A percentile compares a stretch with the other conserved stretches of the same genome.
phyloP scores from a whole-genome alignment of 441 rosid genomes.

The Populus hybrid region DNA sequence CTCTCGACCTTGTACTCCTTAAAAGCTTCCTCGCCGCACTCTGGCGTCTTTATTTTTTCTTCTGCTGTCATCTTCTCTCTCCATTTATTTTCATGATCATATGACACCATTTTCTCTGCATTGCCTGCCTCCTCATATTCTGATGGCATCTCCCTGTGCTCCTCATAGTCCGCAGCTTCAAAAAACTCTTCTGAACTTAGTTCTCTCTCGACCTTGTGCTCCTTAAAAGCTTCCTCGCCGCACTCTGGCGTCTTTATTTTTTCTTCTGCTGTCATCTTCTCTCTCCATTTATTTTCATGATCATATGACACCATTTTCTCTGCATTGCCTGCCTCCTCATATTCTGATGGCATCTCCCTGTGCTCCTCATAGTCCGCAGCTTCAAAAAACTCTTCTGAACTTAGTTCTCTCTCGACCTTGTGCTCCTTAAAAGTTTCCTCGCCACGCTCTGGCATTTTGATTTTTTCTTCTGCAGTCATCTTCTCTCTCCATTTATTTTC shows the following conservation, averaged over 20 bases:
- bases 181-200: conserved; percentile 10
- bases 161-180: not conserved
- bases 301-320: conserved; percentile 18
- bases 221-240: conserved; percentile 4
- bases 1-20: no score
- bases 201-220: conserved; percentile 4
- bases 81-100: conserved; percentile 22
- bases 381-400: conserved; percentile 7
- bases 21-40: conserved; percentile 9
- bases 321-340: conserved; percentile 23
- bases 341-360: conserved; percentile 9
- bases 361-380: not conserved
- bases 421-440: conserved; percentile 7
- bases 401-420: conserved; percentile 3
- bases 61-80: conserved; percentile 23
- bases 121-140: conserved; percentile 24
- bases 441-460: conserved; percentile 8
- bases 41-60: conserved; percentile 21
- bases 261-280: conserved; percentile 20
- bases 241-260: conserved; percentile 15
- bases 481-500: conserved; percentile 28
- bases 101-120: conserved; percentile 20
- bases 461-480: conserved; percentile 13
- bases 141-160: not conserved
- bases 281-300: conserved; percentile 26